phyloP scores from a whole-genome alignment of 139 green algal species.

The Coelastrella sp. region DNA sequence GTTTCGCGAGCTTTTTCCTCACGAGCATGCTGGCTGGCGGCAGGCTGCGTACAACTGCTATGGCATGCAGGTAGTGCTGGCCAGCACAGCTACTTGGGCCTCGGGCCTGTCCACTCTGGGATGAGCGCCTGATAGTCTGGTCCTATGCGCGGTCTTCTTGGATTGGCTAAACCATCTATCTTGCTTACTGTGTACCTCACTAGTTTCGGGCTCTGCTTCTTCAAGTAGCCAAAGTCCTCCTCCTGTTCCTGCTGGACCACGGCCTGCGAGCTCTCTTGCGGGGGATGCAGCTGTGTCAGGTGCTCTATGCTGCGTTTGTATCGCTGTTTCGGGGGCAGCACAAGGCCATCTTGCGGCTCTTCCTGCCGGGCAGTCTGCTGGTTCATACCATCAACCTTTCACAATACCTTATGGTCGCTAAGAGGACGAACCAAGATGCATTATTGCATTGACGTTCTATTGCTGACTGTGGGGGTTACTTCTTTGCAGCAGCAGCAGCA shows the following conservation, averaged over 20 bases:
- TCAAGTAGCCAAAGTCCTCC: background rate
- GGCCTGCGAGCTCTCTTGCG: background rate
- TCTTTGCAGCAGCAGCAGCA: too few species aligned
- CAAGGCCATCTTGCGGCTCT: background rate
- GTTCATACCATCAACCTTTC: background rate
- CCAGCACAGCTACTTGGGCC: background rate
- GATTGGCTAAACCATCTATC: constrained; percentile 47
- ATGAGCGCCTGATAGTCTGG: constrained; percentile 67
- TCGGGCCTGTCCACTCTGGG: constrained; percentile 26
- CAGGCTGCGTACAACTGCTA: background rate
- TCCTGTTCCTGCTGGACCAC: background rate
- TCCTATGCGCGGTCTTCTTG: constrained; percentile 61
- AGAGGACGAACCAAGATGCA: too few species aligned
- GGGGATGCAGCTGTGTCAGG: background rate
- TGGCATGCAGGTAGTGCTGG: background rate
- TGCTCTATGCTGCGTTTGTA: constrained; percentile 25
- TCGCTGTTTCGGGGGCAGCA: constrained; percentile 23
- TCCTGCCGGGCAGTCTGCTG: background rate
- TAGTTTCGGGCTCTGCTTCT: constrained; percentile 9
- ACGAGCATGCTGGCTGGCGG: constrained; percentile 32
- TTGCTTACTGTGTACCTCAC: constrained; percentile 38
- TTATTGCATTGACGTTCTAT: too few species aligned
- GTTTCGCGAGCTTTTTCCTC: constrained; percentile 47
- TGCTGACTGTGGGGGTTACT: too few species aligned
- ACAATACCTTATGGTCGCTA: background rate